Conservation (phyloP, 768 basidiomycete species). For the Steccherinum ochraceum region DNA sequence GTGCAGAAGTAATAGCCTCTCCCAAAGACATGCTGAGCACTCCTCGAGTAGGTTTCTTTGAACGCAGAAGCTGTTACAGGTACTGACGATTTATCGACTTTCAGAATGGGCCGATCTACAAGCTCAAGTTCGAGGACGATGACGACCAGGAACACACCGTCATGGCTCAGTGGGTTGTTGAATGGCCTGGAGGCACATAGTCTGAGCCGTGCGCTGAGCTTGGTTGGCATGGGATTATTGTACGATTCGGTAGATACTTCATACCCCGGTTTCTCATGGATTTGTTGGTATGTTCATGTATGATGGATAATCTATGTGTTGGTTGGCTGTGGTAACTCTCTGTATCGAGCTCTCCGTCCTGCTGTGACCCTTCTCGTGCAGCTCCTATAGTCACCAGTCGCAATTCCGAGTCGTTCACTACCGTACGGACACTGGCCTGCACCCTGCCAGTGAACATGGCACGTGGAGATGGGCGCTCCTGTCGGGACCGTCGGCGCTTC, state of each 20-base stretch:
- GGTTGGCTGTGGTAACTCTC: background rate
- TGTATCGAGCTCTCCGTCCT: no score
- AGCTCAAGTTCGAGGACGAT: conserved; percentile 85
- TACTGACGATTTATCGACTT: conserved; percentile 14
- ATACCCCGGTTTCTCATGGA: background rate
- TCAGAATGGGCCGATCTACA: conserved; percentile 47
- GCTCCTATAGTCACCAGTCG: no score
- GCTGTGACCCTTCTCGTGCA: no score
- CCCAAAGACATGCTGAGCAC: conserved; percentile 42
- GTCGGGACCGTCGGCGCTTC: no score
- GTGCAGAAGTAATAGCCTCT: conserved; percentile 73
- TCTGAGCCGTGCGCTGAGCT: background rate
- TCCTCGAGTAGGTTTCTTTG: background rate
- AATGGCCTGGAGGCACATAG: conserved; percentile 50
- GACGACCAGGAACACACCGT: conserved; percentile 78
- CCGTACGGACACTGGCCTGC: no score
- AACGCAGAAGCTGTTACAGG: background rate
- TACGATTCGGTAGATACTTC: background rate
- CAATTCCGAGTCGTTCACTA: no score
- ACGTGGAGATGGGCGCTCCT: no score
- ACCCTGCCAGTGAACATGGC: no score
- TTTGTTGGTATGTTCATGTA: background rate
- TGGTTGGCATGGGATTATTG: no score
- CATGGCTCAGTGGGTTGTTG: conserved; percentile 74
- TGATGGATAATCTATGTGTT: background rate